Evolutionary conservation across 306 rosid genomes (phyloP), one percentile per base, ranked within the genome.

Genomic region (Herpetospermum pedunculosum): DNA sequence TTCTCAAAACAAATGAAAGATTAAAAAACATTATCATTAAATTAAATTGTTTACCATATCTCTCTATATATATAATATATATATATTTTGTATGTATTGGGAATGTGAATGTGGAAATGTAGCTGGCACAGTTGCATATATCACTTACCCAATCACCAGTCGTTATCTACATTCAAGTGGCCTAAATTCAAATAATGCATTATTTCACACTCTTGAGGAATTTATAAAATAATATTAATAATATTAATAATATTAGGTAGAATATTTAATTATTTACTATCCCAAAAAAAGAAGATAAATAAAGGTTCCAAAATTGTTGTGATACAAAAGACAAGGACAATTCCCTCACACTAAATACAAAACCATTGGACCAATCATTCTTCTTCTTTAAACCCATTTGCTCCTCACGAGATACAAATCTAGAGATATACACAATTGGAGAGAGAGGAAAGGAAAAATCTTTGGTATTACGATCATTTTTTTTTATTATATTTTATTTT

Each of bases 291-390:
- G 18, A 18, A 1, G 13, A 34, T 3, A 8, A 54, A 19, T 8
- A 52, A 21, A 54, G 34, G 6, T 25, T 54, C 16, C 16, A 62
- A 62, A 19, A 62, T 16, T 62, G 12, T 34, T 63, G 14, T 63
- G 47, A 60, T 63, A 12, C 10, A 19, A 63, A 63, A 37, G 70
- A 63, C 47, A 63, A 63, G 8, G 48, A 63, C 70, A 63, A 63
- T 11, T 34, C 70, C 30, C 15, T 63, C 43, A 35, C 47, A 35
- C 47, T 79, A 75, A 73, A 84, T 84, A 83, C 81, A 84, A 85
- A 88, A 70, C 13, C 37, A 44, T 73, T 83, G 77, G 77, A 79
- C 75, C 75, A 74, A 76, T 58, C 40, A n/a, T n/a, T n/a, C 65
- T 13, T 50, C 5, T 30, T 18, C 21, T 60, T 16, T 16, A 60